Conservation (phyloP, 148 eudicot species). For the Rhododendron simsii region DNA sequence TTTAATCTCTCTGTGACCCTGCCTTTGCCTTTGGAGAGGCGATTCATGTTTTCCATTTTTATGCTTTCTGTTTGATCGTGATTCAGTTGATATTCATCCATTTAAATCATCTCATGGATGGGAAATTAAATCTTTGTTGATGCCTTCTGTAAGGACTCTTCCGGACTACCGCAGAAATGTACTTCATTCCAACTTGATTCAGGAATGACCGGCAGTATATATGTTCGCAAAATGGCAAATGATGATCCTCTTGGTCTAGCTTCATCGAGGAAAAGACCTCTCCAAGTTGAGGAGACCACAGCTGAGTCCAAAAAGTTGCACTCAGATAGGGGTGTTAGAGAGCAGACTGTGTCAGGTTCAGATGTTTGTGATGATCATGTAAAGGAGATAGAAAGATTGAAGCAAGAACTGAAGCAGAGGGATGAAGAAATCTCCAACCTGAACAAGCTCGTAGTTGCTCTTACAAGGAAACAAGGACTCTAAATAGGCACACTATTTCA, state of each 20-base stretch:
- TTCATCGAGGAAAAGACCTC: slow-evolving; percentile 53
- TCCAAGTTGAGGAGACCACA: slow-evolving; percentile 26
- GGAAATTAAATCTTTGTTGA: background rate
- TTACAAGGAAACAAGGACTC: slow-evolving; percentile 84
- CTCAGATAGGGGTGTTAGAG: slow-evolving; percentile 27
- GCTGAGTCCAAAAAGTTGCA: slow-evolving; percentile 41
- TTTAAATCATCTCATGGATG: background rate
- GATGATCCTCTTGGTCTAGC: slow-evolving; percentile 19
- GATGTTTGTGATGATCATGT: slow-evolving; percentile 35
- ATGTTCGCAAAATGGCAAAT: slow-evolving; percentile 51
- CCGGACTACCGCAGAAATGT: slow-evolving; percentile 59
- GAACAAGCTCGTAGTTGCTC: slow-evolving; percentile 65
- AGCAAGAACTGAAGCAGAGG: slow-evolving; percentile 48
- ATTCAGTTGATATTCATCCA: background rate
- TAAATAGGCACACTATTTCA: slow-evolving; percentile 2
- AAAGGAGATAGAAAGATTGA: slow-evolving; percentile 67
- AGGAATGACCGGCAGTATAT: slow-evolving; percentile 43
- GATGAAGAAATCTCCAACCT: slow-evolving; percentile 64
- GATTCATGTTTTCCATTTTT: background rate
- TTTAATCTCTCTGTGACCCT: too few relatives aligned
- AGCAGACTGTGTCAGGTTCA: slow-evolving; percentile 8
- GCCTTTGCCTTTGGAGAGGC: background rate
- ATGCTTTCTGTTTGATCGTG: background rate
- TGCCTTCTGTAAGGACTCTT: slow-evolving; percentile 46
- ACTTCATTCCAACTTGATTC: slow-evolving; percentile 44